phyloP scores from a whole-genome alignment of 495 filamentous ascomycete species.

The Aspergillus haitiensis region DNA sequence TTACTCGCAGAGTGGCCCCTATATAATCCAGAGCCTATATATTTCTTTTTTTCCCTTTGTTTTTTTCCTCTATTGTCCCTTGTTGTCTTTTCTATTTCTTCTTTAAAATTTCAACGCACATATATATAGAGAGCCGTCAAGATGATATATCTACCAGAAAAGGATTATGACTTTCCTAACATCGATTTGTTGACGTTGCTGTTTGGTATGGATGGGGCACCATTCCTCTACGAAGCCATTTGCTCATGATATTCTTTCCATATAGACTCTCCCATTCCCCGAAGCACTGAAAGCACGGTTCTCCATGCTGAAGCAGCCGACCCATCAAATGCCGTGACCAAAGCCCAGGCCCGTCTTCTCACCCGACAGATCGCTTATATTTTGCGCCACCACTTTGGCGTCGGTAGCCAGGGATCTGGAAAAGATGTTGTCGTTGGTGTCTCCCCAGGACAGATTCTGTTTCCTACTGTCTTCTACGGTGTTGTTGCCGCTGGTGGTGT shows the following conservation, averaged over 20 bases:
- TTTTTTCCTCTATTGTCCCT: not conserved
- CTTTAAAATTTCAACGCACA: not conserved
- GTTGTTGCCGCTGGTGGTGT: constrained; percentile 53
- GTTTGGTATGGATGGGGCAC: constrained; percentile 7
- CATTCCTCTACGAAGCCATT: not conserved
- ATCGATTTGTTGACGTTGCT: constrained; percentile 21
- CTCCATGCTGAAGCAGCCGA: constrained; percentile 50
- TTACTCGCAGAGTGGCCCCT: too few relatives aligned
- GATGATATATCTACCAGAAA: constrained; percentile 23
- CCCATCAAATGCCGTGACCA: constrained; percentile 48
- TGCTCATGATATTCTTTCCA: not conserved
- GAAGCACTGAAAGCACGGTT: constrained; percentile 37
- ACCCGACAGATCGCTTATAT: constrained; percentile 47
- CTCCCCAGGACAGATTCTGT: constrained; percentile 49
- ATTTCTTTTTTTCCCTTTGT: too few relatives aligned
- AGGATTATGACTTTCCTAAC: constrained; percentile 20
- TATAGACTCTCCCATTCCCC: constrained; percentile 29
- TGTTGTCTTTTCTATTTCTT: not conserved
- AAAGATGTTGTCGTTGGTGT: constrained; percentile 54
- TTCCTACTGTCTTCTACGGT: constrained; percentile 48
- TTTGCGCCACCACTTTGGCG: constrained; percentile 47
- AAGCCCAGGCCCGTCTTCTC: constrained; percentile 42
- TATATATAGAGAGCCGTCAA: not conserved
- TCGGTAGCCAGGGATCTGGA: constrained; percentile 46
- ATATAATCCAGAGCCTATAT: too few relatives aligned